These are phyloP conservation scores for Emergomyces orientalis DNA, from an alignment of 2,329 filamentous ascomycete genomes.

Conservation along the genomic window DNA sequence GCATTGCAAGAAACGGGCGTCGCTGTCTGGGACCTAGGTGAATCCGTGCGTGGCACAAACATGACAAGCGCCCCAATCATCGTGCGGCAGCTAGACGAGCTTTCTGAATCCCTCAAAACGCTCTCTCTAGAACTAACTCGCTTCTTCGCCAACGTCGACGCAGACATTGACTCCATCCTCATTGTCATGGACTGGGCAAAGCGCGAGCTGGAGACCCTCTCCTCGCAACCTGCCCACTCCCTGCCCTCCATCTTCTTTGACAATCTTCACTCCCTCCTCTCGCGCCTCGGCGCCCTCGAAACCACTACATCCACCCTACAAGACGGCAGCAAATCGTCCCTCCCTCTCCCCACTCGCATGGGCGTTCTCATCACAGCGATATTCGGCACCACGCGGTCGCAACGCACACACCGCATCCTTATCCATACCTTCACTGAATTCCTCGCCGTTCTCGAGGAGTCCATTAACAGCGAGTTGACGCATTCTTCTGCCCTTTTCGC, in stretches of 20 bases:
- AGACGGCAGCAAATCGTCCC: slow-evolving; percentile 6
- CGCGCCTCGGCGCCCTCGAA: slow-evolving; percentile 40
- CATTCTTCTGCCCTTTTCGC: slow-evolving; percentile 72
- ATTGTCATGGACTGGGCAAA: slow-evolving; percentile 95
- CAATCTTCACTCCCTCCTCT: slow-evolving; percentile 72
- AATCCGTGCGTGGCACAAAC: slow-evolving; percentile 79
- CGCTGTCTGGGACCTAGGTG: slow-evolving; percentile 88
- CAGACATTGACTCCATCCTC: slow-evolving; percentile 84
- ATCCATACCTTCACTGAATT: slow-evolving; percentile 85
- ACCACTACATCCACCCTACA: slow-evolving; percentile 20
- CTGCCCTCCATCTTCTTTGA: slow-evolving; percentile 64
- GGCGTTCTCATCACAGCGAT: slow-evolving; percentile 61
- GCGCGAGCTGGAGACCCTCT: slow-evolving; percentile 66
- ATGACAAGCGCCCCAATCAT: slow-evolving; percentile 86
- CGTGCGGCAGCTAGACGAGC: slow-evolving; percentile 70
- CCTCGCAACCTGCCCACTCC: slow-evolving; percentile 51
- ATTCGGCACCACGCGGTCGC: slow-evolving; percentile 70
- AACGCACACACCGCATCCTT: slow-evolving; percentile 69
- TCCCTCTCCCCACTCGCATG: slow-evolving; percentile 50
- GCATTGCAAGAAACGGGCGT: slow-evolving; percentile 85
- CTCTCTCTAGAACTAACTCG: slow-evolving; percentile 77
- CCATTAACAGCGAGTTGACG: slow-evolving; percentile 73
- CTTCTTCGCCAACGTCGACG: slow-evolving; percentile 89
- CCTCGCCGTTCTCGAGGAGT: slow-evolving; percentile 75
- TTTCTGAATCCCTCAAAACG: slow-evolving; percentile 76